A percentile compares a stretch with the other conserved stretches of the same genome.
Evolutionary conservation across 2,329 filamentous ascomycete species (phyloP).

Genomic region (Apiospora arundinis): DNA sequence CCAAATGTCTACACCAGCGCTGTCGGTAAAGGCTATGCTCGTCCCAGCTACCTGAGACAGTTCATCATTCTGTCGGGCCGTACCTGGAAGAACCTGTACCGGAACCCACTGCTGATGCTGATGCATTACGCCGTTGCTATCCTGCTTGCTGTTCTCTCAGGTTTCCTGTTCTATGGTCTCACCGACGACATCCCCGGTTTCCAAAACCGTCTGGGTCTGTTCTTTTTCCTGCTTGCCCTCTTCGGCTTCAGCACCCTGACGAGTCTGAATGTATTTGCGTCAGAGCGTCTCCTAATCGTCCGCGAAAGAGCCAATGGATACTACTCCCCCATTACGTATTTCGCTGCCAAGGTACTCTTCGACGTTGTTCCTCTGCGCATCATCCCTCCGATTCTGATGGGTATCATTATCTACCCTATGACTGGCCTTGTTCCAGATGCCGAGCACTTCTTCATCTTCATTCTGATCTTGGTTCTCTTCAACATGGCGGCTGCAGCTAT

Average conservation of each 20-base stretch:
- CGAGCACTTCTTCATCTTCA: slow-evolving; percentile 87
- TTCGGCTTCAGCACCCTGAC: slow-evolving; percentile 98
- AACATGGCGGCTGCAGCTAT: slow-evolving; percentile 94
- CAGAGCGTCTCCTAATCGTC: slow-evolving; percentile 88
- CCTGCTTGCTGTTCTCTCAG: slow-evolving; percentile 88
- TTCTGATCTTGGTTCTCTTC: slow-evolving; percentile 91
- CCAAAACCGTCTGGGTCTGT: slow-evolving; percentile 94
- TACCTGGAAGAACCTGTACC: slow-evolving; percentile 97
- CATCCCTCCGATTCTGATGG: slow-evolving; percentile 93
- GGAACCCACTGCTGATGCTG: slow-evolving; percentile 97
- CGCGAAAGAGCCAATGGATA: slow-evolving; percentile 96
- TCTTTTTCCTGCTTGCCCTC: slow-evolving; percentile 95
- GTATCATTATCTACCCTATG: slow-evolving; percentile 97
- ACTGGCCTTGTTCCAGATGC: slow-evolving; percentile 86
- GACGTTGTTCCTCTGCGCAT: slow-evolving; percentile 95
- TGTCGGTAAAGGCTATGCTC: slow-evolving; percentile 80
- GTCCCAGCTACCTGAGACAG: slow-evolving; percentile 79
- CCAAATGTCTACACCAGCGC: slow-evolving; percentile 60
- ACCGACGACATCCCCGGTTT: slow-evolving; percentile 97
- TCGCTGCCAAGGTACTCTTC: slow-evolving; percentile 95
- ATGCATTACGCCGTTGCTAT: slow-evolving; percentile 98
- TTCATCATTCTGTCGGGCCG: slow-evolving; percentile 88
- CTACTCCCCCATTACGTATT: slow-evolving; percentile 93
- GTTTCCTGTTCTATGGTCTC: slow-evolving; percentile 94
- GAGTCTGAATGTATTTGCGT: slow-evolving; percentile 89